Percentiles rank a stretch among this genome's conserved stretches.
Evolutionary conservation across 1,284 basidiomycete species (phyloP).

Genomic region (Tranzscheliella williamsii): DNA sequence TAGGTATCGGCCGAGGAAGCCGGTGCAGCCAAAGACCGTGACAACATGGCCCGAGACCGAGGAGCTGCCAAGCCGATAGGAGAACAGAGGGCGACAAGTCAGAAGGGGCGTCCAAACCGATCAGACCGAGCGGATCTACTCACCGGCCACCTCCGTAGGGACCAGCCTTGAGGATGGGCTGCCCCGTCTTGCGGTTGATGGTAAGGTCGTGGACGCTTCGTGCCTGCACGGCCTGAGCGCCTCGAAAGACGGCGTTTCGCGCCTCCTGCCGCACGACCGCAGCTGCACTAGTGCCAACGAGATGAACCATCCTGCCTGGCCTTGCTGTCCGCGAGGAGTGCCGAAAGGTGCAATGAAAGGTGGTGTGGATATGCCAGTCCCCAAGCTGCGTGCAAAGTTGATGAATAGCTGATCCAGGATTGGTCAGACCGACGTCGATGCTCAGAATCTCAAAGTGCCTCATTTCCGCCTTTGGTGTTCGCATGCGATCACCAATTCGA

Average conservation of each 20-base stretch:
- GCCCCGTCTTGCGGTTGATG: conserved; percentile 58
- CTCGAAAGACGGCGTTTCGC: conserved; percentile 30
- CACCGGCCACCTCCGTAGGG: conserved; percentile 58
- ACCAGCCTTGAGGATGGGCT: conserved; percentile 53
- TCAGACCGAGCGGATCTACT: too few species aligned
- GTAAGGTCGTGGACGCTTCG: conserved; percentile 53
- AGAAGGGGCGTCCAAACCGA: too few species aligned
- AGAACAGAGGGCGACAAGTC: background rate
- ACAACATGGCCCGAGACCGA: conserved; percentile 70
- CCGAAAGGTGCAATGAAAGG: too few species aligned
- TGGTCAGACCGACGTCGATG: too few species aligned
- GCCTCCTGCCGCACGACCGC: conserved; percentile 31
- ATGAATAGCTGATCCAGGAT: too few species aligned
- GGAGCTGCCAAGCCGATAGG: conserved; percentile 19
- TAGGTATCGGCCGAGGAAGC: conserved; percentile 91
- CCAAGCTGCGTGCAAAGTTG: too few species aligned
- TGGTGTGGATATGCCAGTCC: too few species aligned
- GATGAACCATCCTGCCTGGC: conserved; percentile 22
- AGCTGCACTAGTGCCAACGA: conserved; percentile 29
- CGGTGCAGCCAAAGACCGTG: conserved; percentile 95
- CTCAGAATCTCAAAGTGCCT: too few species aligned
- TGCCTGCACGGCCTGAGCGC: conserved; percentile 26
- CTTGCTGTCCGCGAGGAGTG: background rate
- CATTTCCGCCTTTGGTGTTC: too few species aligned
- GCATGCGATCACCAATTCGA: too few species aligned